Conservation (phyloP, 2,329 filamentous ascomycete species). For the Hymenoscyphus repandus region DNA sequence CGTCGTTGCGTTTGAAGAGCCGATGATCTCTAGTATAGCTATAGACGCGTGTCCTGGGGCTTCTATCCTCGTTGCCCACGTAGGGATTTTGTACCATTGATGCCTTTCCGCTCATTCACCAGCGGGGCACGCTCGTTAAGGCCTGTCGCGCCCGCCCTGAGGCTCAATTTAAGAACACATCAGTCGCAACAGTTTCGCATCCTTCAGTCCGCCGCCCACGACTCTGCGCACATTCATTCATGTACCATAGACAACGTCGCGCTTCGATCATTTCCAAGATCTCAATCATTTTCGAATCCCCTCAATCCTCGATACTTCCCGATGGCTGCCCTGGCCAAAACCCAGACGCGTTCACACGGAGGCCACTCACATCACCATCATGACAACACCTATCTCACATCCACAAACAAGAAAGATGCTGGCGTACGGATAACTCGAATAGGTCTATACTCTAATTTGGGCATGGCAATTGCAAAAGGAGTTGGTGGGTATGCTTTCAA, state of each 20-base stretch:
- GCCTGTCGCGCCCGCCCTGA: slow-evolving; percentile 22
- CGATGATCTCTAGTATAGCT: slow-evolving; percentile 9
- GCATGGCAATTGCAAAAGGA: slow-evolving; percentile 92
- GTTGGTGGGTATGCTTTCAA: slow-evolving; percentile 91
- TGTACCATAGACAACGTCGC: slow-evolving; percentile 17
- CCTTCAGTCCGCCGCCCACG: slow-evolving; percentile 26
- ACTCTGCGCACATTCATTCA: slow-evolving; percentile 16
- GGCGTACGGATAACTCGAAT: slow-evolving; percentile 91
- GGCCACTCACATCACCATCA: slow-evolving; percentile 64
- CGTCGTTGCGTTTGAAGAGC: slow-evolving; percentile 5
- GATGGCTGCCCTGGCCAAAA: slow-evolving; percentile 29
- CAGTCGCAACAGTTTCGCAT: slow-evolving; percentile 25
- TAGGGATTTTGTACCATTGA: slow-evolving; percentile 12
- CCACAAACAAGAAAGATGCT: slow-evolving; percentile 81
- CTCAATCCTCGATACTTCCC: slow-evolving; percentile 20
- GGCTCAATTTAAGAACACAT: slow-evolving; percentile 30
- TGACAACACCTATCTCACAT: slow-evolving; percentile 78
- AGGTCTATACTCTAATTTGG: slow-evolving; percentile 81
- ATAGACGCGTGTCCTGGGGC: slow-evolving; percentile 20
- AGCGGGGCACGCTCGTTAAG: slow-evolving; percentile 26
- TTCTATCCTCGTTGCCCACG: slow-evolving; percentile 8
- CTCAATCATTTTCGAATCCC: slow-evolving; percentile 22
- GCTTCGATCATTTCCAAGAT: slow-evolving; percentile 20
- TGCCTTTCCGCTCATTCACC: slow-evolving; percentile 25
- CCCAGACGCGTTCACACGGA: slow-evolving; percentile 38